These are phyloP conservation scores for Dryas drummondii DNA, from an alignment of 306 rosid species.

Conservation along the genomic window DNA sequence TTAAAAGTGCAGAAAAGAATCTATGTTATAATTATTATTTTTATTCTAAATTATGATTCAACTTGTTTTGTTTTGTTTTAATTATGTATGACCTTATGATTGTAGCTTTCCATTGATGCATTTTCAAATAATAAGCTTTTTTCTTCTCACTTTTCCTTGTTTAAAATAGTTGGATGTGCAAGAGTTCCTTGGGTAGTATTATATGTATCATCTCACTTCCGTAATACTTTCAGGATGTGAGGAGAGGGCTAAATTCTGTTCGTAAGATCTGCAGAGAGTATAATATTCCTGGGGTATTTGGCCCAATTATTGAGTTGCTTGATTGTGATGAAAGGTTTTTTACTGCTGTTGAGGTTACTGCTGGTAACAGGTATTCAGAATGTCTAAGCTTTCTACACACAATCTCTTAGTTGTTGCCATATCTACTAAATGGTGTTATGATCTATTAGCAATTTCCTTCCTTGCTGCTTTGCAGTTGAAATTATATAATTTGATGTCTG, in stretches of 20 bases:
- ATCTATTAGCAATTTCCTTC: background rate
- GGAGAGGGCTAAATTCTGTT: slow-evolving; percentile 93
- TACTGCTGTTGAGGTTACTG: slow-evolving; percentile 97
- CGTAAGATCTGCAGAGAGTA: slow-evolving; percentile 74
- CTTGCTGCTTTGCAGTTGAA: background rate
- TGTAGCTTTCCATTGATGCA: background rate
- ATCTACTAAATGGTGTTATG: background rate
- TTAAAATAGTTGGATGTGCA: background rate
- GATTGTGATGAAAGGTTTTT: slow-evolving; percentile 88
- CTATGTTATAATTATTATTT: no score
- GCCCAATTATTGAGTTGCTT: slow-evolving; percentile 92
- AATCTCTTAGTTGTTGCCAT: background rate
- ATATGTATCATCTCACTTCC: slow-evolving; percentile 7
- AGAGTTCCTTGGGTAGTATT: background rate
- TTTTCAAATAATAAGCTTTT: background rate
- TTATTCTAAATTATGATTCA: background rate
- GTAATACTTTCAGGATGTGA: slow-evolving; percentile 66
- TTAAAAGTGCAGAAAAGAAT: background rate
- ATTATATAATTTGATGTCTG: slow-evolving; percentile 16
- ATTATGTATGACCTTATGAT: background rate
- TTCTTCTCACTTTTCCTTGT: background rate
- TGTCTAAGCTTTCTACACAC: slow-evolving; percentile 3
- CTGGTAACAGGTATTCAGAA: slow-evolving; percentile 75
- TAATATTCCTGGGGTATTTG: slow-evolving; percentile 74
- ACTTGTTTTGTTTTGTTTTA: background rate